Evolutionary conservation across 495 filamentous ascomycete genomes (phyloP).

Genomic region (Annulohypoxylon bovei): DNA sequence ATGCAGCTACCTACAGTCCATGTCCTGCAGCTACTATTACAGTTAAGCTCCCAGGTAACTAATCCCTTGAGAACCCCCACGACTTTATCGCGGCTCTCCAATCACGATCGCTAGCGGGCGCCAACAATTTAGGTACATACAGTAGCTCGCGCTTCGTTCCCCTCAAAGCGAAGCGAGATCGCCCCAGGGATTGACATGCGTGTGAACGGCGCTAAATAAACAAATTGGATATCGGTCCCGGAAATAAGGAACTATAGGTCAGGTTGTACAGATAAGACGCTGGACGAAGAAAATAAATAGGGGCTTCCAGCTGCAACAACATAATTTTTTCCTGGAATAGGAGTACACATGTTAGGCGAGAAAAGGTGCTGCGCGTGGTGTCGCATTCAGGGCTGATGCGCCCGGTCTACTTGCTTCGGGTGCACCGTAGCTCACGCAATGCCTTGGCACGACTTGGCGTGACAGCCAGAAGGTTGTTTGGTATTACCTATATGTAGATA

Average conservation of each 20-base stretch:
- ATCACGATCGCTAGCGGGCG: not conserved
- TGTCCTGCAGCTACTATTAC: not conserved
- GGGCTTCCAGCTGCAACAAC: not conserved
- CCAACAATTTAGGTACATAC: not conserved
- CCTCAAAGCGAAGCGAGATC: not conserved
- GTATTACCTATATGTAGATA: too few relatives aligned
- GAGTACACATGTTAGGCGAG: not conserved
- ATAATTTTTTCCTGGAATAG: not conserved
- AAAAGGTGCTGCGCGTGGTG: not conserved
- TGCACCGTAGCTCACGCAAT: not conserved
- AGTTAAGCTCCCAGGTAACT: not conserved
- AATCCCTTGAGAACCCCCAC: not conserved
- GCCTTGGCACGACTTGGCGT: not conserved
- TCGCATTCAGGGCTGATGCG: not conserved
- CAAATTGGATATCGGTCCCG: not conserved
- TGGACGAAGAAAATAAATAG: not conserved
- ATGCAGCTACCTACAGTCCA: not conserved
- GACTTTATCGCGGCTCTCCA: not conserved
- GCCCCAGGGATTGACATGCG: not conserved
- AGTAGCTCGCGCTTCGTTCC: too few relatives aligned
- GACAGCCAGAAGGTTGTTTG: not conserved
- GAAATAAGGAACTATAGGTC: constrained; percentile 1
- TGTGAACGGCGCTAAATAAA: not conserved
- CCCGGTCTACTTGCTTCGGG: not conserved
- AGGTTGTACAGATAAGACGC: constrained; percentile 1